A percentile compares a stretch with the other conserved stretches of the same genome.
phyloP scores from a whole-genome alignment of 805 yeast genomes.

The Sugiyamaella qingdaonensis region DNA sequence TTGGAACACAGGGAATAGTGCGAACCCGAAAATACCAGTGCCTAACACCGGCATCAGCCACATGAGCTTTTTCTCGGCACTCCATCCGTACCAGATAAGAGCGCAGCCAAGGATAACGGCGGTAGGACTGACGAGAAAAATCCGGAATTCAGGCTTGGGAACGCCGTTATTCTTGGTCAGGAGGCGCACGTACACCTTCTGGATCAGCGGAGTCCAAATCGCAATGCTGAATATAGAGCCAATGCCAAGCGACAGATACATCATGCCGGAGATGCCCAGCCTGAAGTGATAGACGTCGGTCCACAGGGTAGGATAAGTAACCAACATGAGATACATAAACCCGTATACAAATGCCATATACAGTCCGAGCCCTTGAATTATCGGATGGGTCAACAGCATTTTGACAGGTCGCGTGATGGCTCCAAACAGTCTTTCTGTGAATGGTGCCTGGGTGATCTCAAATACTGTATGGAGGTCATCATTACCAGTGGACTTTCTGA shows the following conservation, averaged over 20 bases:
- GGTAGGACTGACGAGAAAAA: slow-evolving; percentile 48
- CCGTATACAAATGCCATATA: slow-evolving; percentile 67
- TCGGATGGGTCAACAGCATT: slow-evolving; percentile 53
- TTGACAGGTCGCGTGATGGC: slow-evolving; percentile 56
- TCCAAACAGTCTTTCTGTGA: slow-evolving; percentile 27
- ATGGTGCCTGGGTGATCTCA: slow-evolving; percentile 35
- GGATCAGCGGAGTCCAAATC: slow-evolving; percentile 46
- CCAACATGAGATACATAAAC: slow-evolving; percentile 58
- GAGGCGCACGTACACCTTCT: slow-evolving; percentile 37
- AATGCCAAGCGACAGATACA: slow-evolving; percentile 54
- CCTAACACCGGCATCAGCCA: slow-evolving; percentile 68
- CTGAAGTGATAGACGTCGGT: slow-evolving; percentile 43
- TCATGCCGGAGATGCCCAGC: slow-evolving; percentile 50
- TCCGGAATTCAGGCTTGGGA: slow-evolving; percentile 56
- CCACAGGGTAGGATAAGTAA: slow-evolving; percentile 56
- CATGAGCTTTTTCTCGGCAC: slow-evolving; percentile 49
- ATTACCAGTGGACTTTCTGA: slow-evolving; percentile 55
- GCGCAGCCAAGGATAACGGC: slow-evolving; percentile 57
- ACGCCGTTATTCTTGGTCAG: slow-evolving; percentile 47
- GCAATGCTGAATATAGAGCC: slow-evolving; percentile 51
- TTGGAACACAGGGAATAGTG: slow-evolving; percentile 61
- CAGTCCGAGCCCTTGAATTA: slow-evolving; percentile 58
- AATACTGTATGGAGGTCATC: slow-evolving; percentile 53
- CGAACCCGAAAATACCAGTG: slow-evolving; percentile 54
- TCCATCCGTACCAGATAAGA: slow-evolving; percentile 69